Conservation (phyloP, 2,329 filamentous ascomycete species). For the Fusarium nodosum region DNA sequence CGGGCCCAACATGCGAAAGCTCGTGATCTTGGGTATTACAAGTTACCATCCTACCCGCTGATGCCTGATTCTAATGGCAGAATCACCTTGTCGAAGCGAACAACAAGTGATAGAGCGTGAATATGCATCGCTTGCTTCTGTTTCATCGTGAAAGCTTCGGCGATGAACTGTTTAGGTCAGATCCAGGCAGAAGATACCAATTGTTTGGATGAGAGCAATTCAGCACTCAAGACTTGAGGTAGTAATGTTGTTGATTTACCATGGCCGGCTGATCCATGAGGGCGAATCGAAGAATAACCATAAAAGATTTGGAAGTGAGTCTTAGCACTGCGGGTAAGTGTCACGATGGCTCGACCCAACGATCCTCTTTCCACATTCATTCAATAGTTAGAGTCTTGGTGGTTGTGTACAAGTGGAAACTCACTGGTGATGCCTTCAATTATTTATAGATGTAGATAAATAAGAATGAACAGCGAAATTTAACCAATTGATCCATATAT, state of each 20-base stretch:
- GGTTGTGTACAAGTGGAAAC: not conserved
- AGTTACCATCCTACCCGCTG: slow-evolving; percentile 25
- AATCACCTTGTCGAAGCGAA: not conserved
- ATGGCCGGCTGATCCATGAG: not conserved
- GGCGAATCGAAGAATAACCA: not conserved
- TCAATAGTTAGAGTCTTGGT: not conserved
- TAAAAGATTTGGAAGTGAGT: not conserved
- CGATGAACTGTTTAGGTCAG: slow-evolving; percentile 21
- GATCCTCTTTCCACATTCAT: not conserved
- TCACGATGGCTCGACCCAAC: not conserved
- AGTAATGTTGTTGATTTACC: not conserved
- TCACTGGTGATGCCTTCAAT: not conserved
- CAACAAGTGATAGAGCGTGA: slow-evolving; percentile 37
- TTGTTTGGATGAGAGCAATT: not conserved
- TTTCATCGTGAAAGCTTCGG: slow-evolving; percentile 17
- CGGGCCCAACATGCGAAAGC: slow-evolving; percentile 44
- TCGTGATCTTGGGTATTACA: slow-evolving; percentile 35
- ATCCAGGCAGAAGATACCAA: slow-evolving; percentile 34
- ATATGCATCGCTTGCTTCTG: slow-evolving; percentile 12
- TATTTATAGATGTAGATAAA: not conserved
- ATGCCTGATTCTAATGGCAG: slow-evolving; percentile 41
- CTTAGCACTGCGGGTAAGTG: not conserved
- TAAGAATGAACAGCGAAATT: not conserved
- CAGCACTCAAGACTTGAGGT: not conserved
- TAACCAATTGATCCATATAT: too few relatives aligned